Base-by-base conservation (phyloP, 2,329 filamentous ascomycete genomes). In the Sarocladium strictum region DNA sequence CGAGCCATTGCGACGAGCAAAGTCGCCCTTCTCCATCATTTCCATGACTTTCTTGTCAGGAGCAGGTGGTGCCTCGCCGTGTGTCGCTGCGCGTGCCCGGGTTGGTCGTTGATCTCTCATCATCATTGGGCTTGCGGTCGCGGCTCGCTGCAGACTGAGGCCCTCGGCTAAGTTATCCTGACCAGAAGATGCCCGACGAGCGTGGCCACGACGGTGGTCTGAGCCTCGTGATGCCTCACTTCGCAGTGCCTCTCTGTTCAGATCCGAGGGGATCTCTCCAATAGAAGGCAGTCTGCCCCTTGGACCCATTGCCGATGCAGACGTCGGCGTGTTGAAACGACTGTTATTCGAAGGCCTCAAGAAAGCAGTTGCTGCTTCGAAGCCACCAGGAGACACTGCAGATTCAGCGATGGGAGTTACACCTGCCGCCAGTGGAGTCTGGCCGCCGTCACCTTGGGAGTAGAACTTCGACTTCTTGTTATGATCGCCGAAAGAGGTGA, bases 351-450 rank as follows among this genome's bases (percentile, higher is more conserved):
- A 80, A 9, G 84, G 83, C n/a, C 83, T 76, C 24, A 86, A 71
- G 62, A 89, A 85, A 2, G 86, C 84, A 6, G 86, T 89, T 3
- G 81, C 78, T 56, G 79, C 81, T 14, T 86, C 84, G 50, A 75
- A 81, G 61, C 81, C 84, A 38, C 81, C 80, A 0, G 91, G 90
- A 17, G 71, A 71, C 2, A 69, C 60, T 2, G 87, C 87, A 37
- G 87, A 89, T 60, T 91, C 86, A 1, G 88, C 86, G 63, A 97
- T 97, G 0, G 93, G 93, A 0, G 93, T 97, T 1, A 89, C 81
- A n/a, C 87, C 90, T 1, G 85, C 85, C 10, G 88, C 88, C 60
- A 91, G 87, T 0, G 91, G 91, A 0, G 91, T 96, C 60, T 75
- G 76, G 9, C 80, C 80, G 33, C 77, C 80, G 51, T 85, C 82